These are phyloP conservation scores for Hypsizygus marmoreus DNA, from an alignment of 768 basidiomycete genomes.

Conservation along the genomic window DNA sequence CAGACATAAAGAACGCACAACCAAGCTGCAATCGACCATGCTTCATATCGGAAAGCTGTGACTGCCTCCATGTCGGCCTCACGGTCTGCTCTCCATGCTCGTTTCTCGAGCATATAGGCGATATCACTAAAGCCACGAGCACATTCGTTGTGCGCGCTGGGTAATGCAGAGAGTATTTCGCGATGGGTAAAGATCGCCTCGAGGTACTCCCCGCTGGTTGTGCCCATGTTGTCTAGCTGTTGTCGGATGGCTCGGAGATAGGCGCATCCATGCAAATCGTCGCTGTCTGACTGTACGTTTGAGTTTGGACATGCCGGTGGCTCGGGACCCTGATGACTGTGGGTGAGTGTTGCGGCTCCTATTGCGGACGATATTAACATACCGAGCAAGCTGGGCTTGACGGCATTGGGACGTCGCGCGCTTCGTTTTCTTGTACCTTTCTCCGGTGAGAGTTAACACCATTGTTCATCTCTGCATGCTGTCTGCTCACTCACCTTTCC, in stretches of 20 bases:
- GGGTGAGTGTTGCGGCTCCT: neutral
- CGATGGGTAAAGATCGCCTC: constrained; percentile 80
- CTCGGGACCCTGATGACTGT: constrained; percentile 41
- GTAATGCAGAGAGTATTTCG: constrained; percentile 63
- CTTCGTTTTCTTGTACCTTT: constrained; percentile 44
- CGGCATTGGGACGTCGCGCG: constrained; percentile 42
- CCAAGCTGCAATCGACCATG: constrained; percentile 53
- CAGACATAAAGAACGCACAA: constrained; percentile 24
- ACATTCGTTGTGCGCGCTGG: constrained; percentile 64
- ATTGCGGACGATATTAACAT: constrained; percentile 10
- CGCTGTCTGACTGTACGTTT: constrained; percentile 38
- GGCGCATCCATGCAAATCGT: constrained; percentile 53
- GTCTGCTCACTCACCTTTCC: constrained; percentile 34
- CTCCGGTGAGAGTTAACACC: constrained; percentile 37
- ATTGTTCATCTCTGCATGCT: constrained; percentile 7
- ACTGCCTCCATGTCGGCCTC: constrained; percentile 73
- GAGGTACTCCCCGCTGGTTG: constrained; percentile 75
- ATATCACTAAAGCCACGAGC: constrained; percentile 66
- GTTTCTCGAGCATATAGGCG: constrained; percentile 60
- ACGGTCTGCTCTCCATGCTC: constrained; percentile 71
- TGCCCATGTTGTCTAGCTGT: constrained; percentile 54
- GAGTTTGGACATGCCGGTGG: constrained; percentile 44
- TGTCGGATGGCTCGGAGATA: constrained; percentile 62
- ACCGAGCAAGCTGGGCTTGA: constrained; percentile 50
- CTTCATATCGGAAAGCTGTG: constrained; percentile 68